Evolutionary conservation across 2,329 filamentous ascomycete species (phyloP), one percentile per base, ranked within the genome.

Genomic region (Pseudogymnoascus sp.): DNA sequence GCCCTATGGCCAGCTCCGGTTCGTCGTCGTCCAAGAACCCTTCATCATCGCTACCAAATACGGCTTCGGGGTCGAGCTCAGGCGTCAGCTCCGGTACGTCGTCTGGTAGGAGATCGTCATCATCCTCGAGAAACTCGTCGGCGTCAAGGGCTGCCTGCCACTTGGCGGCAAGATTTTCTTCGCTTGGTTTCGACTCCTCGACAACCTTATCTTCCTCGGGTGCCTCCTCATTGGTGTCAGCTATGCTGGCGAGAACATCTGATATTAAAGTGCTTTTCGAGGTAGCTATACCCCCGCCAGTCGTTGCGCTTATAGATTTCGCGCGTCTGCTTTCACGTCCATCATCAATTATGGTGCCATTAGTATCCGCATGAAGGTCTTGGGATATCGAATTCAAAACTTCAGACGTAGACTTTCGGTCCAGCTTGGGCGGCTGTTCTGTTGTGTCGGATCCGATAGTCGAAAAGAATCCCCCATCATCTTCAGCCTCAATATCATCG

Each of bases 101-200:
- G 33, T 90, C 85, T 2, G 86, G 74, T 11, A 90, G 79, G 43
- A 87, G 82, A 24, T 81, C 80, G 24, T 87, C 86, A 59, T 86
- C 79, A 56, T 78, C 79, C 16, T 79, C 77, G 61, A 83, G 72
- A 68, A 83, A 72, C 65, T 91, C 86, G 67, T 93, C 89, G 59
- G 90, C 89, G 12, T 79, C 90, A 69, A 97, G 84, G 46, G 91
- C 90, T 56, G 90, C 89, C 67, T 91, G 85, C 90, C 93, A 96
- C 68, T 91, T 87, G 16, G 89, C 89, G 53, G 89, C 88, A 41
- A 95, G 75, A 70, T 93, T 89, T 43, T 87, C 83, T 6, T 82
- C 78, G n/a, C 43, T 62, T 11, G 63, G 59, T 60, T 61, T 62
- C 22, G 26, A 24, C 19, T 31, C n/a, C 26, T 50, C 31, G 6